Evolutionary conservation across 805 yeast genomes (phyloP), one percentile per base, ranked within the genome.

Genomic region (Scheffersomyces coipomensis): DNA sequence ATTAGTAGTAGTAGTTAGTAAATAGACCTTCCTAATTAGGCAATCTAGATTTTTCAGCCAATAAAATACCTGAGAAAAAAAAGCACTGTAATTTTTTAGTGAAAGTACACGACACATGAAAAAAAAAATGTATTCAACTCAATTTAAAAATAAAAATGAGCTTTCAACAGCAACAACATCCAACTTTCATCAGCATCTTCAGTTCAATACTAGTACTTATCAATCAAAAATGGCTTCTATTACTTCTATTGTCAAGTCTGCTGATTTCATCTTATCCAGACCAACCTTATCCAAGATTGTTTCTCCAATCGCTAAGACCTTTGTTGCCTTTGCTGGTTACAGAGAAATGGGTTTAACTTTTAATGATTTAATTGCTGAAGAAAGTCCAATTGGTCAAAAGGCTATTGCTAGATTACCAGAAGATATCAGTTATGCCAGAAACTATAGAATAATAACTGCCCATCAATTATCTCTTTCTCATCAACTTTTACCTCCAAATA

Each of bases 271-370:
- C 58, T 76, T 85, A 61, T 83, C 82, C 53, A 78, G 88, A 50
- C 96, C 98, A 39, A 60, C 79, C 35, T 78, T 93, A 58, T 78
- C 85, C 50, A 81, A 83, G 62, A 64, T 90, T 51, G 73, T 86
- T 48, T 76, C 83, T 23, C 98, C 99, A 49, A 75, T 83, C 29
- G 85, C 97, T 34, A 78, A 82, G 58, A 71, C 79, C 52, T 90
- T 84, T 69, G 71, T 78, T 52, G 72, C 81, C 51, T 75, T 77
- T 49, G 76, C 96, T 41, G 98, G 98, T 44, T 93, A 93, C 86
- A 86, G 98, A 76, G 80, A 89, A 66, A 68, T 93, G 73, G 99
- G 99, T 39, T 78, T 93, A 56, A 88, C 71, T 69, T 81, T 85
- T 59, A 93, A 91, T 62, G 99, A 93, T 67, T 70, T 91, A 58